These are phyloP conservation scores for Sergeia podlipaevii DNA, from an alignment of 208 protist species.

Conservation along the genomic window DNA sequence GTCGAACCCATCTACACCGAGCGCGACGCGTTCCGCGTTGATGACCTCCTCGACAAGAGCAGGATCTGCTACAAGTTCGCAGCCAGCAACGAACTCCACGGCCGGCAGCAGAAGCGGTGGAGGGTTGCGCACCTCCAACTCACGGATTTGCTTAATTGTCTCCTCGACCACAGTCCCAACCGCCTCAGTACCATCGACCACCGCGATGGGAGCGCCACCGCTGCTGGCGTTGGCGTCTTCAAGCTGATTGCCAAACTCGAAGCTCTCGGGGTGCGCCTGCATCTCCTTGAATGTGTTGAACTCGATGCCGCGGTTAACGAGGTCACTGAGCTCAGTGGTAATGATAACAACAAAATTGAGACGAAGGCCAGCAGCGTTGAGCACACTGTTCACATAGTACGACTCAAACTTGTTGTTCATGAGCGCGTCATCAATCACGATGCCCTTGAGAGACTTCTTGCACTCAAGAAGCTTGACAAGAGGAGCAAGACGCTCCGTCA, in stretches of 20 bases:
- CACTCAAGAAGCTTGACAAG: conserved; percentile 33
- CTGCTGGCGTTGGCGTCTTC: conserved; percentile 14
- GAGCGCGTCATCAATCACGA: conserved; percentile 82
- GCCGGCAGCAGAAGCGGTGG: conserved; percentile 35
- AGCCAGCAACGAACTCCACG: conserved; percentile 56
- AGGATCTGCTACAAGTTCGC: conserved; percentile 48
- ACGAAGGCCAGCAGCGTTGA: conserved; percentile 47
- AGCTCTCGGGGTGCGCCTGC: conserved; percentile 68
- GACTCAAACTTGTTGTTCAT: conserved; percentile 66
- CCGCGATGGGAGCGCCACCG: conserved; percentile 20
- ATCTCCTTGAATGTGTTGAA: conserved; percentile 33
- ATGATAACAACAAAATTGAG: conserved; percentile 63
- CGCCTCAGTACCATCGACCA: conserved; percentile 41
- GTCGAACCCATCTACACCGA: conserved; percentile 18
- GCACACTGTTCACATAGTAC: conserved; percentile 62
- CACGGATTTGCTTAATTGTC: conserved; percentile 25
- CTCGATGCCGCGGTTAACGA: conserved; percentile 39
- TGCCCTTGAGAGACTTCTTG: conserved; percentile 46
- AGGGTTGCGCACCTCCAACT: conserved; percentile 20
- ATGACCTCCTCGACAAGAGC: conserved; percentile 49
- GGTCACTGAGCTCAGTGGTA: conserved; percentile 32
- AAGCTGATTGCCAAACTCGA: conserved; percentile 59
- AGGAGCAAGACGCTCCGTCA: conserved; percentile 25
- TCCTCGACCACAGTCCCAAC: conserved; percentile 32
- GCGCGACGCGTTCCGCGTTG: conserved; percentile 26